phyloP scores from a whole-genome alignment of 306 rosid genomes.

The Canavalia ensiformis region DNA sequence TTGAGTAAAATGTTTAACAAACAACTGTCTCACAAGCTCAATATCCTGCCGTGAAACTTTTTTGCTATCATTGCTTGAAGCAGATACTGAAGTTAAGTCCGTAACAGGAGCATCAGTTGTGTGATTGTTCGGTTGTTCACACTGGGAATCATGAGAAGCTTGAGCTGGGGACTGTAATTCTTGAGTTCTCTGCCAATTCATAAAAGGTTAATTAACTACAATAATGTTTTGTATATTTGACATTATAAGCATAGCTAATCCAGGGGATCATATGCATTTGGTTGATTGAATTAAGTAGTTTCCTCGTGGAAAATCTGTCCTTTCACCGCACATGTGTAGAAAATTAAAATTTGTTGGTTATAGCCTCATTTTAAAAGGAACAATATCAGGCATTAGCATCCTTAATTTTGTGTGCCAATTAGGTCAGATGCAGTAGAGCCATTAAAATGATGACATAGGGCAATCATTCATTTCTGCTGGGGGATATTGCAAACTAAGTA shows the following conservation, averaged over 20 bases:
- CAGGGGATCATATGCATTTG: neutral
- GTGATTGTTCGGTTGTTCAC: constrained; percentile 65
- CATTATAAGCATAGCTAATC: neutral
- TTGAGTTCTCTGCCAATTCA: constrained; percentile 61
- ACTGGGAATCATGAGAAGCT: constrained; percentile 67
- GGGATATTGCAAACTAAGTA: neutral
- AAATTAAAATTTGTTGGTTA: neutral
- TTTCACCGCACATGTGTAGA: neutral
- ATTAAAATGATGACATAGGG: neutral
- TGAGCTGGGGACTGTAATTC: constrained; percentile 68
- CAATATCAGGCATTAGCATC: neutral
- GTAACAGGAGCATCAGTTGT: constrained; percentile 69
- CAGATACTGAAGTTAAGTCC: constrained; percentile 69
- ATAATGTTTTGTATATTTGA: neutral
- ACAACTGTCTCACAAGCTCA: constrained; percentile 67
- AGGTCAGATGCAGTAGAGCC: neutral
- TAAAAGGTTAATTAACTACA: constrained; percentile 25
- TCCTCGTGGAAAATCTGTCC: neutral
- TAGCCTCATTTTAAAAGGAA: neutral
- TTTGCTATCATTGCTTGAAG: constrained; percentile 74
- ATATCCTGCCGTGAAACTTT: constrained; percentile 83
- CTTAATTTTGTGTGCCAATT: neutral
- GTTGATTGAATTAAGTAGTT: constrained; percentile 24
- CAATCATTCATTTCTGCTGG: neutral
- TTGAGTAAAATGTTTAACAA: neutral